These are phyloP conservation scores for Jatropha multifida DNA, from an alignment of 441 rosid species.

Conservation along the genomic window DNA sequence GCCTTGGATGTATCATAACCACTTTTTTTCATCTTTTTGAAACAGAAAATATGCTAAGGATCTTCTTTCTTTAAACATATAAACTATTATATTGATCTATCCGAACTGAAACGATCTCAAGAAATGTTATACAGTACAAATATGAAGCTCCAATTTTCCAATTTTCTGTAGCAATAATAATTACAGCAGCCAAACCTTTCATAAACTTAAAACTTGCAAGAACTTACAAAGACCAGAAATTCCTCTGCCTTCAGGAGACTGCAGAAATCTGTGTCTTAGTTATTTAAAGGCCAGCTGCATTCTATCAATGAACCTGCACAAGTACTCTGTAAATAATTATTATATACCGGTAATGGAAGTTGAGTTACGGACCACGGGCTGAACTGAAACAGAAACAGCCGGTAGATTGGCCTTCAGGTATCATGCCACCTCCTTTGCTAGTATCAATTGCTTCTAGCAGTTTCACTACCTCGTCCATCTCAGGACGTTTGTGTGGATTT, in stretches of 20 bases:
- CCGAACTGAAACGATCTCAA: background rate
- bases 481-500: slow-evolving; percentile 73
- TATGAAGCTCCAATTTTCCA: background rate
- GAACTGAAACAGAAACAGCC: slow-evolving; percentile 72
- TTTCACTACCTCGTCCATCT: slow-evolving; percentile 75
- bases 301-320: background rate
- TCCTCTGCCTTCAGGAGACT: background rate
- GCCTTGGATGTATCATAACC: background rate
- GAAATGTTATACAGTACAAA: background rate
- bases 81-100: background rate
- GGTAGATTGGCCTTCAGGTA: slow-evolving; percentile 60
- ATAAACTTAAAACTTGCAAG: background rate
- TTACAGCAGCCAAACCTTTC: slow-evolving; percentile 15
- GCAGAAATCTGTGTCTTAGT: background rate
- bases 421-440: slow-evolving; percentile 90
- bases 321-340: too few relatives aligned
- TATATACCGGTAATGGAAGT: background rate
- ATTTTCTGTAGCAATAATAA: background rate
- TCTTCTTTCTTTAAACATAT: background rate
- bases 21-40: background rate
- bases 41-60: background rate
- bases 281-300: background rate
- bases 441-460: slow-evolving; percentile 79
- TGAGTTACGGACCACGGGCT: slow-evolving; percentile 61
- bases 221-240: background rate